Conservation (phyloP, 192 early-diverging fungal species). For the Backusella sp. region DNA sequence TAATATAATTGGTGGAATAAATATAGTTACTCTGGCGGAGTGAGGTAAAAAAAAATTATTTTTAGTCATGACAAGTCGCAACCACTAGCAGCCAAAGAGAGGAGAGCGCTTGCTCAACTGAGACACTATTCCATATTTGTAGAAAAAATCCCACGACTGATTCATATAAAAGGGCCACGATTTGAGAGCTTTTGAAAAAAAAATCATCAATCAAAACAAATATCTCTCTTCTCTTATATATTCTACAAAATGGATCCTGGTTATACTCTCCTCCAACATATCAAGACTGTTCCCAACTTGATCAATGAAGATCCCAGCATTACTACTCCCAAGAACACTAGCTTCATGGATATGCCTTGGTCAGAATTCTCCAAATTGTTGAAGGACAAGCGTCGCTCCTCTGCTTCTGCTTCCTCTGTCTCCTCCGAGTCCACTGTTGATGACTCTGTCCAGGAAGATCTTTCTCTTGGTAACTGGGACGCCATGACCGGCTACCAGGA, state of each 20-base stretch:
- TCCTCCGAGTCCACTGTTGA: slow-evolving; percentile 4
- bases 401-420: neutral
- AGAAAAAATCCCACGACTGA: neutral
- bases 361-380: slow-evolving; percentile 37
- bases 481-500: slow-evolving; percentile 30
- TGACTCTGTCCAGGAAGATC: slow-evolving; percentile 8
- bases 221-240: neutral
- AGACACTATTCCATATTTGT: neutral
- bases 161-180: neutral
- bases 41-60: neutral
- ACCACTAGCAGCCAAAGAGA: neutral
- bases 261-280: slow-evolving; percentile 33
- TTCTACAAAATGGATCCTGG: slow-evolving; percentile 38
- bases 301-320: slow-evolving; percentile 40
- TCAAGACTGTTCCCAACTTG: slow-evolving; percentile 40
- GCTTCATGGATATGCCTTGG: slow-evolving; percentile 42
- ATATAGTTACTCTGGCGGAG: neutral
- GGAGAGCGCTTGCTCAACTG: neutral
- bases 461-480: slow-evolving; percentile 25
- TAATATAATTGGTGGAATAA: neutral
- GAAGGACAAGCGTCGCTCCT: slow-evolving; percentile 10
- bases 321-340: slow-evolving; percentile 37
- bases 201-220: neutral
- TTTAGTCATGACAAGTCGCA: neutral
- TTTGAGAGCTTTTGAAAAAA: slow-evolving; percentile 6